These are phyloP conservation scores for Microdochium paspali DNA, from an alignment of 2,329 filamentous ascomycete species.

Conservation along the genomic window DNA sequence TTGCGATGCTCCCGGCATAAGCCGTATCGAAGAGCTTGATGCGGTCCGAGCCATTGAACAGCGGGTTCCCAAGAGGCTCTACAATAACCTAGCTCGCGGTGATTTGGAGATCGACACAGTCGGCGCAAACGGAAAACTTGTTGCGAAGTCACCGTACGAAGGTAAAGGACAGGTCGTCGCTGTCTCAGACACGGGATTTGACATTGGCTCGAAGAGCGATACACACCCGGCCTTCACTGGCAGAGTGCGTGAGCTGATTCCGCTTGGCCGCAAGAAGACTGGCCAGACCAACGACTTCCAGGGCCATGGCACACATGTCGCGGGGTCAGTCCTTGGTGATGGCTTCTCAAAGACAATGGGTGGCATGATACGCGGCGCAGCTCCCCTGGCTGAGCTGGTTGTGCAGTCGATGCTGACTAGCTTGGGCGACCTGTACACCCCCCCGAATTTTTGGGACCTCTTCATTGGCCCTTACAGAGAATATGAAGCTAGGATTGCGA, in stretches of 20 bases:
- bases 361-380: neutral
- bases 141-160: neutral
- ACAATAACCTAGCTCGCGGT: neutral
- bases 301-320: neutral
- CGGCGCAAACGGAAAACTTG: neutral
- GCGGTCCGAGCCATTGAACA: neutral
- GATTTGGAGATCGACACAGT: neutral
- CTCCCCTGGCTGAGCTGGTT: neutral
- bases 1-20: neutral
- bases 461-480: neutral
- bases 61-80: neutral
- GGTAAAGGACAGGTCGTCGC: neutral
- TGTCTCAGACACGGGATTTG: neutral
- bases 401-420: neutral
- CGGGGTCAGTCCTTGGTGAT: neutral
- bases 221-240: neutral
- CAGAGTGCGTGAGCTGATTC: neutral
- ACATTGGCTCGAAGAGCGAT: neutral
- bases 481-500: neutral
- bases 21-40: neutral
- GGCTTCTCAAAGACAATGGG: neutral
- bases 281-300: neutral
- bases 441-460: neutral
- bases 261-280: neutral
- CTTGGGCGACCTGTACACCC: neutral